A percentile compares a stretch with the other conserved stretches of the same genome.
Conservation (phyloP, 108 stramenopile species). For the Nitzschia sp. region DNA sequence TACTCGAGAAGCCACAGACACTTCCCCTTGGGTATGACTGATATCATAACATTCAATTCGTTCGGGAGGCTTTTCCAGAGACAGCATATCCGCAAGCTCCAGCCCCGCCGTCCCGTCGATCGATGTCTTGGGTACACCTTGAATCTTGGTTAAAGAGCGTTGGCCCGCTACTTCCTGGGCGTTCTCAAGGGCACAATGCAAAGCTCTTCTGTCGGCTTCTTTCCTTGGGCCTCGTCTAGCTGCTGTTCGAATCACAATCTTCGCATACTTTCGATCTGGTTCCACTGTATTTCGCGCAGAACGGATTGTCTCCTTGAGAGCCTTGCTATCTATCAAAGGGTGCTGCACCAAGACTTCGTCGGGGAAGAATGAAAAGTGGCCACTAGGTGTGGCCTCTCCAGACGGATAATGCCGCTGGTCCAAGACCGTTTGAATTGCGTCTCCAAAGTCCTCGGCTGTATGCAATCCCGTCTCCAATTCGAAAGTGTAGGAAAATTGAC, state of each 20-base stretch:
- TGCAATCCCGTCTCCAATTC: constrained; percentile 18
- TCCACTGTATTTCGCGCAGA: constrained; percentile 16
- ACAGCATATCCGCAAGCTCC: constrained; percentile 42
- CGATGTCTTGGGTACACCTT: constrained; percentile 22
- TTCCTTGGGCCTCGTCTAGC: constrained; percentile 37
- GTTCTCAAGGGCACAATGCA: constrained; percentile 57
- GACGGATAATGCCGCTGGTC: constrained; percentile 55
- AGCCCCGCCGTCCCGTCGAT: constrained; percentile 43
- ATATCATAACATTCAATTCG: constrained; percentile 83
- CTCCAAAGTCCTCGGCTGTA: constrained; percentile 27
- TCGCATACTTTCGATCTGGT: constrained; percentile 10
- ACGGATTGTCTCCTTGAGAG: constrained; percentile 31
- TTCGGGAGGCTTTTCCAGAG: constrained; percentile 36
- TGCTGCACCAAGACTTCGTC: constrained; percentile 50
- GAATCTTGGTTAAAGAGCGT: not conserved
- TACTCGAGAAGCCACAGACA: constrained; percentile 59
- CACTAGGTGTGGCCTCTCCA: constrained; percentile 19
- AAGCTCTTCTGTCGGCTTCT: constrained; percentile 40
- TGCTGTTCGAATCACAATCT: constrained; percentile 23
- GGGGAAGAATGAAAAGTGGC: constrained; percentile 51
- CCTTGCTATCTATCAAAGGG: constrained; percentile 20
- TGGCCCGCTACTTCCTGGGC: constrained; percentile 35
- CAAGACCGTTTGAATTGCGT: constrained; percentile 43
- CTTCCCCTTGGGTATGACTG: constrained; percentile 69
- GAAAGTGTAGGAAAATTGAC: constrained; percentile 47